Conservation (phyloP, 2,329 filamentous ascomycete genomes). For the Curvularia sp. region DNA sequence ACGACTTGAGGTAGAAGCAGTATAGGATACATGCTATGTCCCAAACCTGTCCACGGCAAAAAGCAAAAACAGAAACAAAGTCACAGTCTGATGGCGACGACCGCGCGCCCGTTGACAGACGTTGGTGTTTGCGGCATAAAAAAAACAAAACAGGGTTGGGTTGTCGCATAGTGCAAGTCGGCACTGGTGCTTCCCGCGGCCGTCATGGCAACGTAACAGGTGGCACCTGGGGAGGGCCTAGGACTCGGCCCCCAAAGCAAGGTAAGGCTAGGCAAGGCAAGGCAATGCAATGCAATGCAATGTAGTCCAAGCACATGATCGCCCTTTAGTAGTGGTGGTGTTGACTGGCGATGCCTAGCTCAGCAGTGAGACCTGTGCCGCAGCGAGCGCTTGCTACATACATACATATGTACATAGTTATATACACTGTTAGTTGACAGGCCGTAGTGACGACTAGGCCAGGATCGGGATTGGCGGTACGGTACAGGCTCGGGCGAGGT, state of each 20-base stretch:
- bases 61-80: slow-evolving; percentile 1
- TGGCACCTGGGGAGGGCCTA: neutral
- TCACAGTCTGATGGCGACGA: neutral
- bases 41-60: slow-evolving; percentile 3
- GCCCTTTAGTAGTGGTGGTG: slow-evolving; percentile 6
- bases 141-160: slow-evolving; percentile 11
- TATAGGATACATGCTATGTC: neutral
- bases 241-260: slow-evolving; percentile 11
- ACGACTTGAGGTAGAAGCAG: neutral
- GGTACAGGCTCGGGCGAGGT: slow-evolving; percentile 11
- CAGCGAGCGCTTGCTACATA: slow-evolving; percentile 23
- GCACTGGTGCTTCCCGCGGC: slow-evolving; percentile 8
- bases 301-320: slow-evolving; percentile 3
- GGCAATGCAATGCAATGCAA: slow-evolving; percentile 6
- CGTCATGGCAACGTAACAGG: slow-evolving; percentile 24
- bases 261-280: no score
- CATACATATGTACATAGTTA: no score
- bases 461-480: slow-evolving; percentile 7
- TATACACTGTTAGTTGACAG: slow-evolving; percentile 21
- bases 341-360: slow-evolving; percentile 9
- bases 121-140: neutral
- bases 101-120: slow-evolving; percentile 3
- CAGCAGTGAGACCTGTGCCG: slow-evolving; percentile 31
- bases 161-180: neutral
- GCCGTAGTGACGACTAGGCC: slow-evolving; percentile 11